phyloP scores from a whole-genome alignment of 768 basidiomycete species.

The Saitozyma podzolica region DNA sequence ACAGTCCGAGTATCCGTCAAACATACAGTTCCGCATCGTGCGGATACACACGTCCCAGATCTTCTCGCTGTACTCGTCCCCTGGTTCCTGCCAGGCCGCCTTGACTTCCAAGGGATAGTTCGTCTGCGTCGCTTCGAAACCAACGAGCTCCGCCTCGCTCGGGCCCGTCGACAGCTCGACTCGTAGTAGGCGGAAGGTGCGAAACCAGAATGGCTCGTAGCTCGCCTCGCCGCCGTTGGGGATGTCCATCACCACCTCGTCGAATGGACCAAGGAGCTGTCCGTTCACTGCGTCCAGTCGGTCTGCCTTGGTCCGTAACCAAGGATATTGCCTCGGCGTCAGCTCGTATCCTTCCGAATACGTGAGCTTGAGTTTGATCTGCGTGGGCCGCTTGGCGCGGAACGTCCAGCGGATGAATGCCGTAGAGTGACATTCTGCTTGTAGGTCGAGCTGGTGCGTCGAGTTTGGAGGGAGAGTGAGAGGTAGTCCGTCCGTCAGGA shows the following conservation, averaged over 20 bases:
- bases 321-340: conserved; percentile 13
- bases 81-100: conserved; percentile 18
- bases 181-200: conserved; percentile 12
- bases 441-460: conserved; percentile 18
- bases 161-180: background rate
- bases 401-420: conserved; percentile 19
- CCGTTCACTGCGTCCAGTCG: conserved; percentile 11
- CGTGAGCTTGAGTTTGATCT: conserved; percentile 12
- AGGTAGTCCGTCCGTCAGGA: background rate
- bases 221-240: background rate
- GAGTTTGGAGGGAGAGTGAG: conserved; percentile 8
- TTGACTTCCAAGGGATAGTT: conserved; percentile 30
- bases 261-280: conserved; percentile 14
- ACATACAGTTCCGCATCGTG: conserved; percentile 35
- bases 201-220: conserved; percentile 19
- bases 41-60: conserved; percentile 31
- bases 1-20: conserved; percentile 39
- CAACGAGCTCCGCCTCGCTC: background rate
- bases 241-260: conserved; percentile 3
- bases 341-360: conserved; percentile 34
- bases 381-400: background rate
- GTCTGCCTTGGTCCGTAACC: conserved; percentile 16
- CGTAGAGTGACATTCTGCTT: conserved; percentile 28
- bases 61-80: conserved; percentile 12
- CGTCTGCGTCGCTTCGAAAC: conserved; percentile 19